Evolutionary conservation across 78 protist species (phyloP).

Genomic region (Monosiga brevicollis): DNA sequence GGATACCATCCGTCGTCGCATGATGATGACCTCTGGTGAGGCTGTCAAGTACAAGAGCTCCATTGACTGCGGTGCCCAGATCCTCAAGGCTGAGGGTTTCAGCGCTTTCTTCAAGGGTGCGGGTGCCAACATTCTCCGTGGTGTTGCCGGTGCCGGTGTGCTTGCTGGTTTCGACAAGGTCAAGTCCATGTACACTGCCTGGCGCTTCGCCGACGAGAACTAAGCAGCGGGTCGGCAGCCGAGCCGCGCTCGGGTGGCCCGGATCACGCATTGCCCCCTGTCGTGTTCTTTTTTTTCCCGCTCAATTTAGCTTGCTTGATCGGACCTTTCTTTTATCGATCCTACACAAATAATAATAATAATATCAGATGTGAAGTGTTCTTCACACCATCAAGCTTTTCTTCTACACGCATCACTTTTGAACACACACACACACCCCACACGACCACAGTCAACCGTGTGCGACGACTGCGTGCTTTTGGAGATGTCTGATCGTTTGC

Average conservation of each 20-base stretch:
- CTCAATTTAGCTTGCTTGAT: background rate
- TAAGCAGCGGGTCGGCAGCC: background rate
- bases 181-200: slow-evolving; percentile 20
- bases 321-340: too few relatives aligned
- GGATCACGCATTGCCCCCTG: background rate
- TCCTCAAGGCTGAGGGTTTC: slow-evolving; percentile 71
- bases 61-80: slow-evolving; percentile 65
- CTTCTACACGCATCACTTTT: too few relatives aligned
- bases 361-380: too few relatives aligned
- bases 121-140: slow-evolving; percentile 85
- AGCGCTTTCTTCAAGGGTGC: slow-evolving; percentile 95
- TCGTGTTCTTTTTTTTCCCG: background rate
- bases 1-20: slow-evolving; percentile 92
- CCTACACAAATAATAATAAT: too few relatives aligned
- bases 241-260: background rate
- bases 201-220: background rate
- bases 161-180: slow-evolving; percentile 84
- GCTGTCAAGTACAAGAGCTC: slow-evolving; percentile 68
- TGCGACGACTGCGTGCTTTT: too few relatives aligned
- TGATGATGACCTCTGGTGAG: slow-evolving; percentile 76
- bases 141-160: slow-evolving; percentile 83
- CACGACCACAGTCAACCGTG: too few relatives aligned
- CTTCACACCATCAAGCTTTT: too few relatives aligned
- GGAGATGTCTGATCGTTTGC: too few relatives aligned
- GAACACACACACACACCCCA: too few relatives aligned